Conservation (phyloP, 352 stramenopile species). For the Thalassiosira oceanica region DNA sequence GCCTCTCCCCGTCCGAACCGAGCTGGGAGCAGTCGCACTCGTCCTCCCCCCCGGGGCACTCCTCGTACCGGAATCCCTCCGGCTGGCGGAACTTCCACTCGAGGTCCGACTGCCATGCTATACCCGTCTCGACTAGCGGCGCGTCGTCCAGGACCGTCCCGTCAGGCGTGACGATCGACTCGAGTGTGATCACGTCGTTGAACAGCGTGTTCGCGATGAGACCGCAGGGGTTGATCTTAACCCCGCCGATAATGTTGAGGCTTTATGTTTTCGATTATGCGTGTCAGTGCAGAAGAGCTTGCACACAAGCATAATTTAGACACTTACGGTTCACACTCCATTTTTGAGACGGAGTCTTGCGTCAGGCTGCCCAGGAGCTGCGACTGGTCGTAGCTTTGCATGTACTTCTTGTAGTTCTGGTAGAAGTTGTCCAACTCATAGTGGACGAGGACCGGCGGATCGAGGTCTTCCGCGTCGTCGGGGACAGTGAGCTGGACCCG, state of each 20-base stretch:
- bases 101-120: slow-evolving; percentile 95
- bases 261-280: no score
- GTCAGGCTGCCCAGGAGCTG: slow-evolving; percentile 69
- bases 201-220: slow-evolving; percentile 99
- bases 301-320: slow-evolving; percentile 52
- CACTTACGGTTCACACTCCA: slow-evolving; percentile 87
- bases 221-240: slow-evolving; percentile 93
- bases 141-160: slow-evolving; percentile 23
- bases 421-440: slow-evolving; percentile 99
- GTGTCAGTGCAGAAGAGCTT: no score
- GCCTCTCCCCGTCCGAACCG: slow-evolving; percentile 26
- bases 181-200: slow-evolving; percentile 87
- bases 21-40: slow-evolving; percentile 41
- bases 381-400: slow-evolving; percentile 86
- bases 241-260: slow-evolving; percentile 77
- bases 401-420: slow-evolving; percentile 97
- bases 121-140: slow-evolving; percentile 90
- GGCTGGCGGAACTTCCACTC: slow-evolving; percentile 96
- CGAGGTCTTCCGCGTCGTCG: slow-evolving; percentile 83
- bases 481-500: slow-evolving; percentile 39
- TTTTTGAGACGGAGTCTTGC: slow-evolving; percentile 9
- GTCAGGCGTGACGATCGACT: slow-evolving; percentile 37
- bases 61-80: slow-evolving; percentile 71
- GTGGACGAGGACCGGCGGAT: slow-evolving; percentile 95
- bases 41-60: slow-evolving; percentile 46